These are phyloP conservation scores for Phytophthora kernoviae DNA, from an alignment of 352 stramenopile species.

Conservation along the genomic window DNA sequence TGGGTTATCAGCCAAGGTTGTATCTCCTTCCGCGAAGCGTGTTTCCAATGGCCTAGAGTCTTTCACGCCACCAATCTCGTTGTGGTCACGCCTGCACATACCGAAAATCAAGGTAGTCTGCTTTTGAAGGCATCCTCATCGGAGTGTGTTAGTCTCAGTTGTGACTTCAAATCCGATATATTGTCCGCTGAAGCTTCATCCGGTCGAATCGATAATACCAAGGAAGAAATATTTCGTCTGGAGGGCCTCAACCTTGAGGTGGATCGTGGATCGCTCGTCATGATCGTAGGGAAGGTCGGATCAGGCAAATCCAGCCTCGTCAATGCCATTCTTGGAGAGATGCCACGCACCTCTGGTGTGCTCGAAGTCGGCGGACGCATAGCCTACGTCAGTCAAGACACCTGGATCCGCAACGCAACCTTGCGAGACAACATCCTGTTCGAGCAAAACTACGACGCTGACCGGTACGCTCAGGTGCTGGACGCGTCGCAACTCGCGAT, in stretches of 20 bases:
- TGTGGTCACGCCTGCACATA: constrained; percentile 13
- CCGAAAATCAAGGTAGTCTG: neutral
- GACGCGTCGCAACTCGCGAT: constrained; percentile 37
- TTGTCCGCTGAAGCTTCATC: neutral
- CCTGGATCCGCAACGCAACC: constrained; percentile 93
- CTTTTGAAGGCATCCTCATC: neutral
- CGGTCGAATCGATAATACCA: neutral
- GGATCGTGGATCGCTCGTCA: constrained; percentile 52
- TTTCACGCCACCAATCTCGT: constrained; percentile 19
- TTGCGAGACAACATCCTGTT: constrained; percentile 94
- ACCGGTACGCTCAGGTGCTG: constrained; percentile 45
- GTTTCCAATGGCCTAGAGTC: constrained; percentile 34
- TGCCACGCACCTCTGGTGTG: constrained; percentile 29
- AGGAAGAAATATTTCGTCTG: constrained; percentile 23
- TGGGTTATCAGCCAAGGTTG: constrained; percentile 1
- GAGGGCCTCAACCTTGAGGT: constrained; percentile 62
- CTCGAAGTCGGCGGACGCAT: constrained; percentile 34
- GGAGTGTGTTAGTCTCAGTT: neutral
- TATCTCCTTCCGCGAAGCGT: constrained; percentile 25
- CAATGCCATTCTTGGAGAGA: constrained; percentile 56
- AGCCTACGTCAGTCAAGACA: constrained; percentile 89
- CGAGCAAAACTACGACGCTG: constrained; percentile 35
- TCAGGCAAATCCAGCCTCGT: constrained; percentile 64
- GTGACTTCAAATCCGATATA: neutral
- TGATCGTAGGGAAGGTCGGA: constrained; percentile 60